Base-by-base conservation (phyloP, 371 early-diverging fungal species). In the Mucor circinelloides region DNA sequence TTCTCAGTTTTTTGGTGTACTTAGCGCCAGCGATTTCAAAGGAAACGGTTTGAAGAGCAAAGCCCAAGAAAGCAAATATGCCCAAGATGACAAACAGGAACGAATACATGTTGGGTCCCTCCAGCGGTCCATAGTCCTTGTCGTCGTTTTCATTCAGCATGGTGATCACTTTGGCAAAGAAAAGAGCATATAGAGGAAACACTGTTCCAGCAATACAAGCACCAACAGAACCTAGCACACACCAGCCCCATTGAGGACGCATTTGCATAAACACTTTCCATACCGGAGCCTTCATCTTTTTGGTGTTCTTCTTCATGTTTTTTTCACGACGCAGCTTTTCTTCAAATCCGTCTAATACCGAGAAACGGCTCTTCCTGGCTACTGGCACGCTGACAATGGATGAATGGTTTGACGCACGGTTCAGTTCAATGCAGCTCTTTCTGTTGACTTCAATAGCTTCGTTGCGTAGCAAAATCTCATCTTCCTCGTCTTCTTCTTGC, bases 71-170 rank as follows among this genome's bases (percentile, higher is more conserved):
- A 23, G 82, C 81, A 60, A 77, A 46, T 7, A 83, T 67, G 10
- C 82, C 89, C 60, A 90, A 34, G 4, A 91, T 70, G 36, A 60
- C 68, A 67, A 96, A 95, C 69, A 92, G 78, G 21, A 93, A 82
- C 0, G 91, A 83, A 76, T 89, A 95, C 25, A 92, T 84, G 50
- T 88, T 85, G 59, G 87, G 81, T 38, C 87, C 84, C 61, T 80
- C 69, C 21, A 81, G 69, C 44, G 78, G 78, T 7, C 64, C 81
- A 25, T 68, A 69, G 28, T 50, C 50, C n/a, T 25, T 59, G 36
- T 66, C 66, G n/a, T 75, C 79, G n/a, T 64, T 59, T 10, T 81
- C 81, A 25, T 36, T 65, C 1, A 70, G 28, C 1, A 60, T 25
- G 4, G 56, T 56, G 12, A 72, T 68, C 0, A 68, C 64, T 21